Evolutionary conservation across 805 yeast genomes (phyloP).

Genomic region (Candida takata): DNA sequence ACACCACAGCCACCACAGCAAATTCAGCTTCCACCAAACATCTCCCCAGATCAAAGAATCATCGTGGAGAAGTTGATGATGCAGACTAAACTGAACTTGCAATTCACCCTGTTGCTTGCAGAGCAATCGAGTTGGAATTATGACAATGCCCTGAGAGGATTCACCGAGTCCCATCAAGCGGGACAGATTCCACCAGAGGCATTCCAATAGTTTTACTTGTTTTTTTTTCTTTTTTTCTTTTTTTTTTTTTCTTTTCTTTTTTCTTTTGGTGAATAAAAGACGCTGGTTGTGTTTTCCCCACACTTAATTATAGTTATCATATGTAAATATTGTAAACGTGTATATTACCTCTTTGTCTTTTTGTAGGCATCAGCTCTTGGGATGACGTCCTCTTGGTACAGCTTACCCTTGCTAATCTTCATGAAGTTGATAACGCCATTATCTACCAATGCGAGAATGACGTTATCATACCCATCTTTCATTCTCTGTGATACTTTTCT

Average conservation of each 20-base stretch:
- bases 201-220: constrained; percentile 8
- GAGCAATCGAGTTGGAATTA: constrained; percentile 86
- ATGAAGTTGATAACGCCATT: constrained; percentile 68
- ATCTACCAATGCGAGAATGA: constrained; percentile 65
- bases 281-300: no score
- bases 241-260: no score
- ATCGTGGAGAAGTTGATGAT: constrained; percentile 56
- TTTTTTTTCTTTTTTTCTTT: no score
- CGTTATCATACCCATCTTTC: constrained; percentile 43
- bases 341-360: background rate
- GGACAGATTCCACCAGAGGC: constrained; percentile 26
- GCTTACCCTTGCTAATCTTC: constrained; percentile 44
- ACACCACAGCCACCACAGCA: constrained; percentile 8
- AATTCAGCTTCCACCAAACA: constrained; percentile 15
- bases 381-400: constrained; percentile 29
- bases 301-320: no score
- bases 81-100: constrained; percentile 71
- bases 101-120: constrained; percentile 74
- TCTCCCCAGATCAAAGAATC: constrained; percentile 52
- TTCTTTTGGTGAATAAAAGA: no score
- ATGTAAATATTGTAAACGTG: background rate
- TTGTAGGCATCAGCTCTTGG: constrained; percentile 3
- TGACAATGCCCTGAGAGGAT: constrained; percentile 59
- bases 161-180: constrained; percentile 46
- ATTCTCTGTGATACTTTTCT: constrained; percentile 24